phyloP scores from a whole-genome alignment of 352 stramenopile genomes.

The Globisporangium spiculum region DNA sequence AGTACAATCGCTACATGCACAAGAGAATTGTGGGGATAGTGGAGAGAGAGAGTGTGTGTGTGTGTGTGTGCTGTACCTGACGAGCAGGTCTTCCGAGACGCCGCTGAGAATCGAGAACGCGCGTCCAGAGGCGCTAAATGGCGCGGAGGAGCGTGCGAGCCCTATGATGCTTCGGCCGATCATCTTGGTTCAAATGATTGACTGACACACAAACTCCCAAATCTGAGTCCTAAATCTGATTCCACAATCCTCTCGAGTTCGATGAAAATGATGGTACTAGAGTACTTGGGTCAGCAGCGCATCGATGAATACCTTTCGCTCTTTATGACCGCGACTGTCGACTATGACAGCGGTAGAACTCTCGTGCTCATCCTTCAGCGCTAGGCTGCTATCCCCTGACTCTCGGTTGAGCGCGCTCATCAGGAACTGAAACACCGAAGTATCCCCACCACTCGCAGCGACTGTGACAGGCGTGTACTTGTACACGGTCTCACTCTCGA shows the following conservation, averaged over 20 bases:
- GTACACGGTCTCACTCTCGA: neutral
- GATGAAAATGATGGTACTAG: neutral
- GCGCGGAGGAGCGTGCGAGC: neutral
- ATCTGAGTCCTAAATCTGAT: slow-evolving; percentile 17
- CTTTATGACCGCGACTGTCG: neutral
- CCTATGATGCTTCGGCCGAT: neutral
- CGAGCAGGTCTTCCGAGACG: slow-evolving; percentile 77
- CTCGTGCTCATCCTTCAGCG: neutral
- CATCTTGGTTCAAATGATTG: slow-evolving; percentile 2
- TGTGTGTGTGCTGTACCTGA: slow-evolving; percentile 29
- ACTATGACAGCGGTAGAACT: neutral
- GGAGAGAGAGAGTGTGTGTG: neutral
- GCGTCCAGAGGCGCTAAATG: neutral
- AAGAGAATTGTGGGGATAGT: neutral
- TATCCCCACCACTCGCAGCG: too few relatives aligned
- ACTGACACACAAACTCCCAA: neutral
- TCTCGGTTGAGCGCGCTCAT: neutral
- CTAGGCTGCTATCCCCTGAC: neutral
- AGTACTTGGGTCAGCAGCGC: neutral
- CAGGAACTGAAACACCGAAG: neutral
- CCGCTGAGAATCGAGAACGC: slow-evolving; percentile 62
- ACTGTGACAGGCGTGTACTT: neutral
- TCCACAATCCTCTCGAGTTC: neutral
- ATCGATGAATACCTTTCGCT: neutral
- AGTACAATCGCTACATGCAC: neutral